Percentiles rank a stretch among this genome's conserved stretches.
These are phyloP conservation scores for Sphaerulina musiva DNA, from an alignment of 2,329 filamentous ascomycete species.

Conservation along the genomic window DNA sequence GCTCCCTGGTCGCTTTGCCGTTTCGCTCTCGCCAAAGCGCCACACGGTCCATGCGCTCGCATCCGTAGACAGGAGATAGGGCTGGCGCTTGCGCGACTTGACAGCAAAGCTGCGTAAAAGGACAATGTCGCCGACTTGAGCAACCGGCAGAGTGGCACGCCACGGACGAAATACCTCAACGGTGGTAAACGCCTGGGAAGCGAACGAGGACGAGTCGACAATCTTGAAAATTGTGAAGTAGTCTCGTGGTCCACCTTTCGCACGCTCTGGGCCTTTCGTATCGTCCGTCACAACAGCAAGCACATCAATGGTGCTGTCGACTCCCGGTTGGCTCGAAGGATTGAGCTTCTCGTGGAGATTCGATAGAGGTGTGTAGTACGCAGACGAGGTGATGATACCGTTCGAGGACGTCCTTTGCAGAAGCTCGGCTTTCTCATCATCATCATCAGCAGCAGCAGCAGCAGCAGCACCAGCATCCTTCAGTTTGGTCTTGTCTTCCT, in stretches of 20 bases:
- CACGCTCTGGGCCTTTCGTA: conserved; percentile 33
- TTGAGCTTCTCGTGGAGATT: conserved; percentile 38
- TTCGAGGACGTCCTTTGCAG: conserved; percentile 7
- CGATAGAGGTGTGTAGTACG: conserved; percentile 43
- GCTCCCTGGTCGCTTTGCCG: conserved; percentile 17
- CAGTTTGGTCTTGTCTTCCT: conserved; percentile 6
- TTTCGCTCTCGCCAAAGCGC: conserved; percentile 29
- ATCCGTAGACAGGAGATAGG: conserved; percentile 37
- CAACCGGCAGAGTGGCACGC: conserved; percentile 37
- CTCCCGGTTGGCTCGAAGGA: conserved; percentile 32
- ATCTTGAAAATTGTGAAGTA: conserved; percentile 40
- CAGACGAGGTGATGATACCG: conserved; percentile 21
- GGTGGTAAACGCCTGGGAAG: neutral
- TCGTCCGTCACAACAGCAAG: conserved; percentile 39
- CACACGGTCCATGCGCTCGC: conserved; percentile 46
- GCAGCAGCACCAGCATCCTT: neutral
- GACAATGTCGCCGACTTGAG: conserved; percentile 40
- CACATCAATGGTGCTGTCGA: conserved; percentile 36
- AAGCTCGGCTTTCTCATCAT: conserved; percentile 2
- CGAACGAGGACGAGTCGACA: conserved; percentile 32
- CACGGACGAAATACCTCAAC: conserved; percentile 43
- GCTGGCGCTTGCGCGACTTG: conserved; percentile 35
- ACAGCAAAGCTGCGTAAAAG: conserved; percentile 41
- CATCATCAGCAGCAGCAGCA: neutral
- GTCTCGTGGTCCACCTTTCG: conserved; percentile 40